Conservation (phyloP, 2,329 filamentous ascomycete genomes). For the Aureobasidium melanogenum region DNA sequence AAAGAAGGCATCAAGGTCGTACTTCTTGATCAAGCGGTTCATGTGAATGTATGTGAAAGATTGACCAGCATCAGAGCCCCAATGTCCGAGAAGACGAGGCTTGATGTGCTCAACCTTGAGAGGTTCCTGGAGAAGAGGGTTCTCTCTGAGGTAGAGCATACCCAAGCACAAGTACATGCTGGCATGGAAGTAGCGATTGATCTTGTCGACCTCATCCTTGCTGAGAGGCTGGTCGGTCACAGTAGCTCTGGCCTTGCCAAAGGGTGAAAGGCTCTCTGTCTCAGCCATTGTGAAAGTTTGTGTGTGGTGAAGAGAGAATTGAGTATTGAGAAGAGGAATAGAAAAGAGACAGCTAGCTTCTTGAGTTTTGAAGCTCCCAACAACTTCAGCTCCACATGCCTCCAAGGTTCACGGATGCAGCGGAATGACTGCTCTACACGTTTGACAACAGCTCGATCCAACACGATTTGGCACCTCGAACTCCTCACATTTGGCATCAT, state of each 20-base stretch:
- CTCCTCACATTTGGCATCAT: neutral
- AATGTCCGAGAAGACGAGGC: conserved; percentile 64
- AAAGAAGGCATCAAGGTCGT: conserved; percentile 63
- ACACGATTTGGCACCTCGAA: too few species aligned
- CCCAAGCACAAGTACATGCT: conserved; percentile 67
- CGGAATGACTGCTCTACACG: neutral
- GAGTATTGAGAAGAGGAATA: neutral
- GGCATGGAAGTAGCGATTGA: conserved; percentile 65
- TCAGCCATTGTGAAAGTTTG: neutral
- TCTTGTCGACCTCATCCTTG: conserved; percentile 57
- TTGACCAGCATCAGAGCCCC: conserved; percentile 72
- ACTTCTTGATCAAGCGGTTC: conserved; percentile 74
- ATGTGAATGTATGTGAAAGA: conserved; percentile 76
- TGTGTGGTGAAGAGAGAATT: too few species aligned
- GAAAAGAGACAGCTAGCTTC: neutral
- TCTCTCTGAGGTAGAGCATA: conserved; percentile 71
- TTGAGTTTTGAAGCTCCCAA: conserved; percentile 1
- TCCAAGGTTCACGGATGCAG: neutral
- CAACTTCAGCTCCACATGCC: neutral
- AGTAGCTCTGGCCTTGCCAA: conserved; percentile 18
- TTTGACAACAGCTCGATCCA: neutral
- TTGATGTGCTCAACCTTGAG: conserved; percentile 64
- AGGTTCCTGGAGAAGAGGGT: conserved; percentile 62
- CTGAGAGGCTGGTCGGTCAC: conserved; percentile 46
- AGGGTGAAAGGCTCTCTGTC: conserved; percentile 11